These are phyloP conservation scores for Talaromyces nanjingensis DNA, from an alignment of 495 filamentous ascomycete species.

Conservation along the genomic window DNA sequence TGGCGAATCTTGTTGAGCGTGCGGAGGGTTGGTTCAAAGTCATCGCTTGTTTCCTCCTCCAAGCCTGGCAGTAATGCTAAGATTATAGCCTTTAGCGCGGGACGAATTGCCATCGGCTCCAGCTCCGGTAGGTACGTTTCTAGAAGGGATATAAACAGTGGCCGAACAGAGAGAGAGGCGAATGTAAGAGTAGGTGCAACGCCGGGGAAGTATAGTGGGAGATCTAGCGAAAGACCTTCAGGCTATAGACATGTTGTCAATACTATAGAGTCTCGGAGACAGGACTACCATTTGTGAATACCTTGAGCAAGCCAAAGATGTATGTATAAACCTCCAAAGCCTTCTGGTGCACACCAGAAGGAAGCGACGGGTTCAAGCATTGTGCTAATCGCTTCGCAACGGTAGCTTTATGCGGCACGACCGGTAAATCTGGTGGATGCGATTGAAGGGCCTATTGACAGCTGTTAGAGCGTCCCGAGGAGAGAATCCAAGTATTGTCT, in stretches of 20 bases:
- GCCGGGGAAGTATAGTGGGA: conserved; percentile 83
- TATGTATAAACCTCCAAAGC: conserved; percentile 87
- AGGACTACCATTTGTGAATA: conserved; percentile 8
- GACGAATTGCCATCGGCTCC: conserved; percentile 62
- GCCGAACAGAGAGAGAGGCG: conserved; percentile 81
- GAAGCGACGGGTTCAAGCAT: conserved; percentile 86
- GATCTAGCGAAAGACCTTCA: conserved; percentile 70
- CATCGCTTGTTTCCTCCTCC: conserved; percentile 93
- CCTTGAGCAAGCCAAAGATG: conserved; percentile 57
- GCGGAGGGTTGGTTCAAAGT: conserved; percentile 81
- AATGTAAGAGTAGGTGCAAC: conserved; percentile 84
- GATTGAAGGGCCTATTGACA: conserved; percentile 74
- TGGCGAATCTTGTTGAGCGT: conserved; percentile 72
- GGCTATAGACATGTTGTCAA: conserved; percentile 25
- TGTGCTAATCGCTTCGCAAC: conserved; percentile 90
- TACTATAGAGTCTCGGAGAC: background rate
- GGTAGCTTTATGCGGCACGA: conserved; percentile 74
- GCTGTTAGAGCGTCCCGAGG: conserved; percentile 10
- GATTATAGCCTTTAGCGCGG: conserved; percentile 83
- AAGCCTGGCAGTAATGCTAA: conserved; percentile 81
- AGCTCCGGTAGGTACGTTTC: conserved; percentile 72
- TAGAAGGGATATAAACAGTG: conserved; percentile 73
- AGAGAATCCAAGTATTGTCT: conserved; percentile 8
- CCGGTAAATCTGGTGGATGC: conserved; percentile 59
- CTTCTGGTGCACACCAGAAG: conserved; percentile 98